These are phyloP conservation scores for Neckera pumila DNA, from an alignment of 225 moss, liverwort and hornwort genomes.

Conservation along the genomic window DNA sequence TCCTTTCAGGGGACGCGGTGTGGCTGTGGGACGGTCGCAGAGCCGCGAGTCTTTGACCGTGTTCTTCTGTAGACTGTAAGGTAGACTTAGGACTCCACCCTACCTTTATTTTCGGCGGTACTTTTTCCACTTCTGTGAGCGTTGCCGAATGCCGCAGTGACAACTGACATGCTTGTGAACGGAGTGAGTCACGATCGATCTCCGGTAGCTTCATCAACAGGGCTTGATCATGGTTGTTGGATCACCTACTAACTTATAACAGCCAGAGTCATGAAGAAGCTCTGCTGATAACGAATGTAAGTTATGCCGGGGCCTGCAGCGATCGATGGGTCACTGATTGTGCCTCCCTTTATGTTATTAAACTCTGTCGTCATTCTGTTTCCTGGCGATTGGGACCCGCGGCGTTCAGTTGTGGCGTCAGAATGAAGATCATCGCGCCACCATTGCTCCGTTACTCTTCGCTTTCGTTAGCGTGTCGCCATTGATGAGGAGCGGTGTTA, in stretches of 20 bases:
- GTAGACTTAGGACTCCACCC: background rate
- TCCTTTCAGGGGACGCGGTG: background rate
- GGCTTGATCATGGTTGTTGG: background rate
- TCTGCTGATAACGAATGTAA: background rate
- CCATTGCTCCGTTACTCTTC: background rate
- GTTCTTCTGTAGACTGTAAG: background rate
- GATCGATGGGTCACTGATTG: background rate
- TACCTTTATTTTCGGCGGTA: background rate
- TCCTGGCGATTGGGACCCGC: background rate
- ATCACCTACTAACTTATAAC: background rate
- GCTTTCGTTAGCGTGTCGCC: background rate
- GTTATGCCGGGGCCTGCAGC: background rate
- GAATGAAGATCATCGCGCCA: background rate
- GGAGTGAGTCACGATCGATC: background rate
- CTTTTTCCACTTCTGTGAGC: background rate
- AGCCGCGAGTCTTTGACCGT: background rate
- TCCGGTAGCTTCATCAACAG: background rate
- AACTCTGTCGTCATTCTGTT: background rate
- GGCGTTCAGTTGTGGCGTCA: conserved; percentile 3
- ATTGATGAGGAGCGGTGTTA: background rate
- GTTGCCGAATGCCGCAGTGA: background rate
- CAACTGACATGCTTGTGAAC: background rate
- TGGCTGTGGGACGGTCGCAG: background rate
- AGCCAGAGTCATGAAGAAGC: background rate
- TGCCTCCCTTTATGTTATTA: background rate